Percentiles rank a stretch among this genome's conserved stretches.
Evolutionary conservation across 1,284 basidiomycete genomes (phyloP).

Genomic region (Leccinum subspadiceum): DNA sequence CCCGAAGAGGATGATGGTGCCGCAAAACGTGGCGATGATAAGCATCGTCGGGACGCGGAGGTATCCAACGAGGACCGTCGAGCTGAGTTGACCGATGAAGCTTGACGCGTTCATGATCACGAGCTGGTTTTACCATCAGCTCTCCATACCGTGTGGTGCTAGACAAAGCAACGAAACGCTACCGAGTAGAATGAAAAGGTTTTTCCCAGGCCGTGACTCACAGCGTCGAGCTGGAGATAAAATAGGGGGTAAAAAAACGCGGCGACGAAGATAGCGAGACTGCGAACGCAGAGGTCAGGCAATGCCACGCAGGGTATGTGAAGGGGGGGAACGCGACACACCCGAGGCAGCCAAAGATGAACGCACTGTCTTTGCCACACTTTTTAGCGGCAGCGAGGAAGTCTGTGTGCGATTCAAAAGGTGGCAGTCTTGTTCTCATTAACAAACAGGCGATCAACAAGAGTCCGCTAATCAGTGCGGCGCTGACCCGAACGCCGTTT

Average conservation of each 20-base stretch:
- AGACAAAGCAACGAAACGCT: constrained; percentile 9
- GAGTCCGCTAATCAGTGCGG: constrained; percentile 30
- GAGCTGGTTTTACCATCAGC: constrained; percentile 15
- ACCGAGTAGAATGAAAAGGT: constrained; percentile 37
- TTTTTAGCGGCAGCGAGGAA: constrained; percentile 23
- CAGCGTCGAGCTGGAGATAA: constrained; percentile 32
- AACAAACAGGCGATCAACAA: constrained; percentile 29
- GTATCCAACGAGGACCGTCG: constrained; percentile 23
- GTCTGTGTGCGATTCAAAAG: constrained; percentile 17
- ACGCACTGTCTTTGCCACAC: constrained; percentile 24
- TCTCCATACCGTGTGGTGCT: neutral
- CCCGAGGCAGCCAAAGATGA: constrained; percentile 29
- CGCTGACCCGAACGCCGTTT: constrained; percentile 34
- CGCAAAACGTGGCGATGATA: constrained; percentile 31
- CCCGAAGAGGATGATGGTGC: constrained; percentile 28
- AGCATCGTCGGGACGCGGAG: constrained; percentile 20
- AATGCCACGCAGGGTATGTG: neutral
- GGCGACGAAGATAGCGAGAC: constrained; percentile 20
- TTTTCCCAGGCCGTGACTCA: constrained; percentile 20
- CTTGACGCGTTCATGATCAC: constrained; percentile 35
- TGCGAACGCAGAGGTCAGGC: constrained; percentile 3
- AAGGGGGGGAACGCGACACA: constrained; percentile 1
- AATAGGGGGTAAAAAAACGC: constrained; percentile 35
- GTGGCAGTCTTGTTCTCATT: constrained; percentile 31
- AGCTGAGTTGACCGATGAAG: constrained; percentile 32